Evolutionary conservation across 306 rosid genomes (phyloP).

Genomic region (Medicago ruthenica): DNA sequence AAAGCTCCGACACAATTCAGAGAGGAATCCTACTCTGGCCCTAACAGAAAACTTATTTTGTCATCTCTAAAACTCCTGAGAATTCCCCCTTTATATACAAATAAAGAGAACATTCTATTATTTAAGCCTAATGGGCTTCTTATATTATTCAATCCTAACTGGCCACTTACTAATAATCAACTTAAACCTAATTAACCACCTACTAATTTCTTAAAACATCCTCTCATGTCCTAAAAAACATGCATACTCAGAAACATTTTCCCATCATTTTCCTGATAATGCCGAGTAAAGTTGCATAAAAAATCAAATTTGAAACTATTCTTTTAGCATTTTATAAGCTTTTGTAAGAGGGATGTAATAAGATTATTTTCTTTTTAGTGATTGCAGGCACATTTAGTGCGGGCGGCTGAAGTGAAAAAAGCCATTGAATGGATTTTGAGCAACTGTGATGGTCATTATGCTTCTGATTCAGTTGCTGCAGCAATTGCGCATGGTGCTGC

Average conservation of each 20-base stretch:
- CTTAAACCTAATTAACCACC: too few relatives aligned
- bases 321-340: slow-evolving; percentile 28
- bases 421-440: slow-evolving; percentile 96
- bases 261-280: background rate
- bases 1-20: too few relatives aligned
- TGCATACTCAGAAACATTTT: background rate
- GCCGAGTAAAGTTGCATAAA: background rate
- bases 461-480: slow-evolving; percentile 91
- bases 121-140: too few relatives aligned
- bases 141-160: too few relatives aligned
- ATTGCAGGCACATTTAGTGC: slow-evolving; percentile 99
- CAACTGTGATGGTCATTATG: slow-evolving; percentile 93
- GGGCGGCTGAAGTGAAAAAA: slow-evolving; percentile 95
- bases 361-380: slow-evolving; percentile 87
- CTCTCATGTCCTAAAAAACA: too few relatives aligned
- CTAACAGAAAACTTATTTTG: too few relatives aligned
- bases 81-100: too few relatives aligned
- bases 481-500: slow-evolving; percentile 91
- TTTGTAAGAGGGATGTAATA: slow-evolving; percentile 70
- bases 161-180: too few relatives aligned
- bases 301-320: background rate
- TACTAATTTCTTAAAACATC: too few relatives aligned
- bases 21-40: too few relatives aligned
- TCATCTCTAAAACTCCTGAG: too few relatives aligned
- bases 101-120: too few relatives aligned